Conservation (phyloP, 306 rosid genomes). For the Rubus idaeus region DNA sequence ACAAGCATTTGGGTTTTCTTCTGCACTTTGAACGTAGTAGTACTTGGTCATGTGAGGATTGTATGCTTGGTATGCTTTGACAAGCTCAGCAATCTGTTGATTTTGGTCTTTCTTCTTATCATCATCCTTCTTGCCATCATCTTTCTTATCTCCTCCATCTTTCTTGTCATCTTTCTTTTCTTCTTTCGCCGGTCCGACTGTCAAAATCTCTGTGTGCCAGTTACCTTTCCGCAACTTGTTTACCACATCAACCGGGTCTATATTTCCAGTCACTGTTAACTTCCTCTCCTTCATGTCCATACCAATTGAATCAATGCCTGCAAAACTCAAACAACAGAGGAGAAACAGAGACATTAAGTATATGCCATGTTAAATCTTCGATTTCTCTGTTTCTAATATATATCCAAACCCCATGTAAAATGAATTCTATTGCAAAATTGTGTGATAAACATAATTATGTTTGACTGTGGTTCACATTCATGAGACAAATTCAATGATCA, state of each 20-base stretch:
- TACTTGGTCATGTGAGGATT: constrained; percentile 46
- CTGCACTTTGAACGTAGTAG: constrained; percentile 48
- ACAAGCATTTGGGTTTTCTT: constrained; percentile 76
- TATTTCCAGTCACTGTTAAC: constrained; percentile 59
- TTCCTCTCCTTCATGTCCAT: constrained; percentile 91
- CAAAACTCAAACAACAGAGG: constrained; percentile 18
- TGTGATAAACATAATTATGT: no score
- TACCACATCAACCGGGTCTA: constrained; percentile 62
- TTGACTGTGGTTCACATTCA: neutral
- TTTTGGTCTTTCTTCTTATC: constrained; percentile 44
- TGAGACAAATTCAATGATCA: neutral
- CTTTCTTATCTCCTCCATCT: constrained; percentile 26
- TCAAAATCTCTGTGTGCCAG: constrained; percentile 63
- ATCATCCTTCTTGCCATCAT: constrained; percentile 37
- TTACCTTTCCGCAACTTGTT: constrained; percentile 54
- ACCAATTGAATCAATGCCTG: constrained; percentile 77
- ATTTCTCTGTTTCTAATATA: neutral
- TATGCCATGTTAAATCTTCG: neutral
- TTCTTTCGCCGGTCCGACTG: constrained; percentile 86
- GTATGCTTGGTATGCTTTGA: constrained; percentile 30
- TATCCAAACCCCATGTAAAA: neutral
- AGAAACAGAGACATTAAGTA: neutral
- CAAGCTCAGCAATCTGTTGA: constrained; percentile 54
- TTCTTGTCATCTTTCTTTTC: constrained; percentile 48
- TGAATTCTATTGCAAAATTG: neutral